Base-by-base conservation (phyloP, 2,329 filamentous ascomycete species). In the Colletotrichum australisinense region DNA sequence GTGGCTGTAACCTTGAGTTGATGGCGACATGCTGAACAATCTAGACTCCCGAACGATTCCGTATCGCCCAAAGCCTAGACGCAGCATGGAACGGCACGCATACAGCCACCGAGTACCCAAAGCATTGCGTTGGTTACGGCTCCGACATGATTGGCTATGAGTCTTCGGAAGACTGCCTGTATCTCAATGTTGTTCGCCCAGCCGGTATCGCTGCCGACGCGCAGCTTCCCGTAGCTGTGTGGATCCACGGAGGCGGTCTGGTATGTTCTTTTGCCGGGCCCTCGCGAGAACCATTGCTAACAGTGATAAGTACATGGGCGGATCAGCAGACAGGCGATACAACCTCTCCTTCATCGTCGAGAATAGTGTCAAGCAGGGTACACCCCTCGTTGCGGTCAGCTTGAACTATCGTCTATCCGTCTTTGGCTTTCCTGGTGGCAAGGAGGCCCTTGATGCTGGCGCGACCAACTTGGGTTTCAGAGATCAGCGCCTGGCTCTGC, bases 161-260 rank as follows among this genome's bases (percentile, higher is more conserved):
- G 69, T 42, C 55, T 19, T 74, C 83, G 12, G 91, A 92, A 76
- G 88, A 92, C 76, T 93, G 91, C 74, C 83, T 93, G 4, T 90
- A 89, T 57, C 81, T 93, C 73, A 93, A 92, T 76, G 85, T 93
- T 8, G 82, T 93, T 30, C 86, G 90, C 4, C 89, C 90, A 0
- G 80, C 86, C 9, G 86, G 86, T 6, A 81, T 85, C 5, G 78
- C 82, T 9, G 74, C 79, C 38, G 76, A 77, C 8, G 78, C 79
- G 2, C 83, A 80, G 9, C 82, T 92, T 2, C 90, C 90, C 0
- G 87, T 92, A 7, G 85, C 84, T 12, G 84, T 91, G 0, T 92
- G 90, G 89, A 90, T 92, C 57, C 87, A 91, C 69, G 86, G 86
- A 42, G 81, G 81, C 28, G 80, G 80, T 19, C 58, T 82, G 59